Evolutionary conservation across 192 early-diverging fungal species (phyloP), one percentile per base, ranked within the genome.

Genomic region (Coemansia brasiliensis): DNA sequence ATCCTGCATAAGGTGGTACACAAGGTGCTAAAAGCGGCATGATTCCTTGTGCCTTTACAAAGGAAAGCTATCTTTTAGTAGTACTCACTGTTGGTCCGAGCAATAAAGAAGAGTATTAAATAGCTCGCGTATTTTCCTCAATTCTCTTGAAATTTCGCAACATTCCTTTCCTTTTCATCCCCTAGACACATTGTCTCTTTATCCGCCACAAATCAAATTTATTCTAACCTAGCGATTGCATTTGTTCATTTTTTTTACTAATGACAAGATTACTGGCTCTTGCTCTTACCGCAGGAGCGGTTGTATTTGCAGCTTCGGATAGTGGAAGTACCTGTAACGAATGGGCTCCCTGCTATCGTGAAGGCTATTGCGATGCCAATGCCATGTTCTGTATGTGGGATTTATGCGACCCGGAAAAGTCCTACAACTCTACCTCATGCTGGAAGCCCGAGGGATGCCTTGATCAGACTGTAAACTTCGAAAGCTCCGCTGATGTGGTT

Each of bases 361-460:
- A 76, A 26, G 81, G 81, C 40, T 76, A 69, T 51, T 82, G 81
- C 63, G 61, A 65, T 42, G 46, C 61, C 26, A 63, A 59, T 32
- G 58, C 72, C 35, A 55, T 57, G 51, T 74, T 72, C 72, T 82
- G 81, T 60, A 64, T 76, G 66, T 69, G 56, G 48, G 62, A 62
- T 25, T 57, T 69, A 43, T 82, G 81, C 48, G 59, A 80, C 25
- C 29, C 25, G 8, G 13, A 40, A 7, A 58, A 61, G 15, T 80
- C 77, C 17, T 82, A 54, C 59, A 67, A 73, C 48, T 48, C 72
- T 7, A 70, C 65, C 7, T 76, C 67, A 5, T 82, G 77, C 71
- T 72, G 71, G 74, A 52, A 68, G 39, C 44, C 70, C 17, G 68
- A 69, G 53, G 63, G 64, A 16, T 82, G 80, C 49, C 39, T 57